phyloP scores from a whole-genome alignment of 2,329 filamentous ascomycete genomes.

The Shiraia bambusicola region DNA sequence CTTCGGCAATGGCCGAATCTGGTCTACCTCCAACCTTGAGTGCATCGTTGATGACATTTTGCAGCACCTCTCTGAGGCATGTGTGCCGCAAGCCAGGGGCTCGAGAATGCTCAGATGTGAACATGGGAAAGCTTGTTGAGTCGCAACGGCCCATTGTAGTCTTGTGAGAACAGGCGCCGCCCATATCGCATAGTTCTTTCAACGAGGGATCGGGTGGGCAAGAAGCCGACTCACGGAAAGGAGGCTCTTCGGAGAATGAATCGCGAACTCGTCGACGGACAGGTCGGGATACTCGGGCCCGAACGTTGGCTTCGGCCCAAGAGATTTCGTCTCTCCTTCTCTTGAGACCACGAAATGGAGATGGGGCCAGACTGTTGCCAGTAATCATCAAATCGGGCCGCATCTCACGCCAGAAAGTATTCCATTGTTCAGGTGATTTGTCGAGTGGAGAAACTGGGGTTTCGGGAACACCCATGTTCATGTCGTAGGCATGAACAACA shows the following conservation, averaged over 20 bases:
- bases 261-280: conserved; percentile 31
- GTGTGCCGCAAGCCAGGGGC: conserved; percentile 52
- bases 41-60: conserved; percentile 55
- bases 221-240: conserved; percentile 17
- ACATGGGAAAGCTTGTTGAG: conserved; percentile 32
- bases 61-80: conserved; percentile 52
- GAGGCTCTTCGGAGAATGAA: conserved; percentile 35
- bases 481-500: conserved; percentile 72
- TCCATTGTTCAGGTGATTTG: conserved; percentile 29
- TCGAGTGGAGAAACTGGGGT: conserved; percentile 53
- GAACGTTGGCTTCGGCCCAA: conserved; percentile 26
- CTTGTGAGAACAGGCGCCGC: conserved; percentile 25
- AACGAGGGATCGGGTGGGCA: conserved; percentile 13
- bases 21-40: conserved; percentile 55
- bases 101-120: conserved; percentile 44
- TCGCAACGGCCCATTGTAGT: conserved; percentile 26
- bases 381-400: conserved; percentile 49
- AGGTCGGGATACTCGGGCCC: conserved; percentile 26
- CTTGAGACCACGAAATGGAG: conserved; percentile 46
- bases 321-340: conserved; percentile 45
- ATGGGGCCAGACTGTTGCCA: conserved; percentile 45
- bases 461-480: conserved; percentile 74
- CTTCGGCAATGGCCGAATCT: conserved; percentile 52
- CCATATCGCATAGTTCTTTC: conserved; percentile 19
- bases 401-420: conserved; percentile 37